Evolutionary conservation across 1,284 basidiomycete genomes (phyloP).

Genomic region (Fomitopsis pinicola): DNA sequence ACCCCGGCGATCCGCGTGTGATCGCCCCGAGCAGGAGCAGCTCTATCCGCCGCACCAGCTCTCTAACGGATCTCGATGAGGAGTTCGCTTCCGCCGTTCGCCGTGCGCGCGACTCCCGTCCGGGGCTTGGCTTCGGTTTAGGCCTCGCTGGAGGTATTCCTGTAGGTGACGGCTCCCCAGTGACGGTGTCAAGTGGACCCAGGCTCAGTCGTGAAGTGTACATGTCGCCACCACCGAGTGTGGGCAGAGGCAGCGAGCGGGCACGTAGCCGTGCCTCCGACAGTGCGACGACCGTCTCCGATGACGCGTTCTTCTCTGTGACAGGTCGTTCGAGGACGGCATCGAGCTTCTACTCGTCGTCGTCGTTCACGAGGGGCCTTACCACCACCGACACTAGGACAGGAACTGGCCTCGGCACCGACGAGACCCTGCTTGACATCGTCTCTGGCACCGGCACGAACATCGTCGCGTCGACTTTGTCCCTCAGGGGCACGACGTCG

Average conservation of each 20-base stretch:
- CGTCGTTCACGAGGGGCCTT: slow-evolving; percentile 24
- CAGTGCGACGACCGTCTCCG: slow-evolving; percentile 39
- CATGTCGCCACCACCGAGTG: slow-evolving; percentile 55
- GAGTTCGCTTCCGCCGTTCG: slow-evolving; percentile 53
- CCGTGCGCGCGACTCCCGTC: slow-evolving; percentile 38
- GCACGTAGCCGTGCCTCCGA: slow-evolving; percentile 25
- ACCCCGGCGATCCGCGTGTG: slow-evolving; percentile 62
- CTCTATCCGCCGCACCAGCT: slow-evolving; percentile 64
- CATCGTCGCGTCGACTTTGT: slow-evolving; percentile 48
- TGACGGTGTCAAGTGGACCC: slow-evolving; percentile 54
- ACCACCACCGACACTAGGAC: slow-evolving; percentile 18
- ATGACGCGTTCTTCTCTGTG: slow-evolving; percentile 51
- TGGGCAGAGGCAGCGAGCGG: slow-evolving; percentile 34
- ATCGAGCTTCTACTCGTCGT: slow-evolving; percentile 31
- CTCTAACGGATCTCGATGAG: slow-evolving; percentile 70
- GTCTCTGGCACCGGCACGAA: slow-evolving; percentile 41
- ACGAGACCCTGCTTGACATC: slow-evolving; percentile 34
- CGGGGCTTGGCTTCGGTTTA: slow-evolving; percentile 43
- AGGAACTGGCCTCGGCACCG: slow-evolving; percentile 16
- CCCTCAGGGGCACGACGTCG: slow-evolving; percentile 49
- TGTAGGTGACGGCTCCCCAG: slow-evolving; percentile 42
- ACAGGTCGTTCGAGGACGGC: slow-evolving; percentile 26
- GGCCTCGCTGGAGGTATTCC: slow-evolving; percentile 33
- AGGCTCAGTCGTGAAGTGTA: slow-evolving; percentile 47
- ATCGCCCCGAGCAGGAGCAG: slow-evolving; percentile 62